Percentiles rank a stretch among this genome's conserved stretches.
These are phyloP conservation scores for Kurtzmaniella quercitrusa DNA, from an alignment of 1,139 yeast species.

Conservation along the genomic window DNA sequence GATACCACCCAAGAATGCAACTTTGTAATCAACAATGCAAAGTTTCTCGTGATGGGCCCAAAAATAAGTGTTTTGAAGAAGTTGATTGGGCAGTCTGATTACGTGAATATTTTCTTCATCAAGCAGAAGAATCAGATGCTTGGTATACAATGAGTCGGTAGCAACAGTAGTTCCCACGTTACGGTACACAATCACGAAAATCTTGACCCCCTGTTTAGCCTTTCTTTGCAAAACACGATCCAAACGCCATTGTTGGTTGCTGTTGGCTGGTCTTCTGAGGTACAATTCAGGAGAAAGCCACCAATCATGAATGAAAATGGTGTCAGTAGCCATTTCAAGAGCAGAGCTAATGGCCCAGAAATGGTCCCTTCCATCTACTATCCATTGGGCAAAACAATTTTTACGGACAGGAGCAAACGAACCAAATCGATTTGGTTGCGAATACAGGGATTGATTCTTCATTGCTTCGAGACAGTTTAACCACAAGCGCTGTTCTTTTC, in stretches of 20 bases:
- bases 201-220: slow-evolving; percentile 93
- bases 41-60: slow-evolving; percentile 99
- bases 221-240: slow-evolving; percentile 85
- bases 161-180: slow-evolving; percentile 93
- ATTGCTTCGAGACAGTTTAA: slow-evolving; percentile 65
- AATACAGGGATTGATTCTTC: slow-evolving; percentile 69
- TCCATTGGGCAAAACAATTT: slow-evolving; percentile 90
- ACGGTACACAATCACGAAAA: slow-evolving; percentile 89
- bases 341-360: slow-evolving; percentile 96
- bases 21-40: slow-evolving; percentile 79
- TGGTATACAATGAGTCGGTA: slow-evolving; percentile 90
- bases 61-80: slow-evolving; percentile 86
- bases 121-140: slow-evolving; percentile 82
- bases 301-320: slow-evolving; percentile 96
- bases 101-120: slow-evolving; percentile 83
- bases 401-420: slow-evolving; percentile 91
- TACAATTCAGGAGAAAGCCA: slow-evolving; percentile 96
- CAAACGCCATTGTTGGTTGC: slow-evolving; percentile 90
- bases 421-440: slow-evolving; percentile 67
- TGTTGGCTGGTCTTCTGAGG: slow-evolving; percentile 89
- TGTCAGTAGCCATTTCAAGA: slow-evolving; percentile 89
- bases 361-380: slow-evolving; percentile 94
- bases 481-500: slow-evolving; percentile 72
- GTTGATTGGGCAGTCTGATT: slow-evolving; percentile 91
- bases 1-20: slow-evolving; percentile 92